Base-by-base conservation (phyloP, 1,284 basidiomycete genomes). In the Pholiota adiposa region DNA sequence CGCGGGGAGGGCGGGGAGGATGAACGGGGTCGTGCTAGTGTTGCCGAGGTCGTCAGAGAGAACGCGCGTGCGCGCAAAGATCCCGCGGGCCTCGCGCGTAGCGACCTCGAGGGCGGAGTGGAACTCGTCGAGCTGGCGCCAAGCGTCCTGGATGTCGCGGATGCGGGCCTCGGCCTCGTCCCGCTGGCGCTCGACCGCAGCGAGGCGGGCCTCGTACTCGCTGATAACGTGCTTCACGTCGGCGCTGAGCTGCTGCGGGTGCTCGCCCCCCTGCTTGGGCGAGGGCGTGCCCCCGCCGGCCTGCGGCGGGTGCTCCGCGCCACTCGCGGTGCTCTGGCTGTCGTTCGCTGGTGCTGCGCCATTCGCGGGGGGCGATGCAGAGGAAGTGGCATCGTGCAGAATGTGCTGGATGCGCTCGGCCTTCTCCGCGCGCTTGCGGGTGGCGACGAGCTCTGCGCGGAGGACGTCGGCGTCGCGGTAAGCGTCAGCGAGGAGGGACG, bases 101-200 rank as follows among this genome's bases (percentile, higher is more conserved):
- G 79, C 79, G 31, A 76, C 53, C 33, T 87, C 84, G 58, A 83
- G 63, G 50, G 71, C 64, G 29, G 68, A 65, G 44, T 88, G 74
- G 66, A 83, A 83, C 43, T 78, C 76, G 31, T 81, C 81, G 59
- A 88, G 75, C 61, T 84, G 80, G 1, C 69, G 54, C 86, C 87
- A 90, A 27, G 76, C 75, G 29, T 86, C 82, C 41, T 77, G 70
- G 52, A 87, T 67, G 56, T 78, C 70, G 58, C 79, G 75, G 63
- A 82, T 70, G 7, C 83, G 78, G 2, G 82, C 78, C 29, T 84
- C 80, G 7, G 83, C 80, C 2, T 88, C 86, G 63, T 87, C 87
- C 53, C 83, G 77, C 4, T 79, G 80, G 25, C 73, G 68, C 70
- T 89, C 84, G 11, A 83, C 81, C 54, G 74, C 73, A 29, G 78